These are phyloP conservation scores for Ophiognomonia clavigignenti-juglandacearum DNA, from an alignment of 2,329 filamentous ascomycete genomes.

Conservation along the genomic window DNA sequence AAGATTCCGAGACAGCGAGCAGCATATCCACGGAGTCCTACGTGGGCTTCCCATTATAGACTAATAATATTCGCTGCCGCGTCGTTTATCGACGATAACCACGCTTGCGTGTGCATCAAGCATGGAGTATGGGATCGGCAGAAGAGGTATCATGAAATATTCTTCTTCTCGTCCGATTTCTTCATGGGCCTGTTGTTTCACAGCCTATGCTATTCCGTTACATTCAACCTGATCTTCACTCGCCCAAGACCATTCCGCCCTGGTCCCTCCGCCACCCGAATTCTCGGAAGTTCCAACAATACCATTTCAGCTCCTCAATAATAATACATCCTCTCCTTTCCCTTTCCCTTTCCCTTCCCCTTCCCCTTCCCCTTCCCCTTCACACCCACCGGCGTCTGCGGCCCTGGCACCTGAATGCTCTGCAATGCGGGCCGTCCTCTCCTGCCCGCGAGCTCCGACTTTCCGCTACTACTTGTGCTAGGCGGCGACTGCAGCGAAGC, in stretches of 20 bases:
- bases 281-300: background rate
- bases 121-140: background rate
- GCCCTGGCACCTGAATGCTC: constrained; percentile 1
- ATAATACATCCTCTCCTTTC: background rate
- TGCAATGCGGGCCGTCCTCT: constrained; percentile 6
- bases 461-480: too few relatives aligned
- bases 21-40: background rate
- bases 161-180: too few relatives aligned
- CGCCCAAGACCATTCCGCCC: too few relatives aligned
- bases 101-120: background rate
- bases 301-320: background rate
- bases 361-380: too few relatives aligned
- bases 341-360: background rate
- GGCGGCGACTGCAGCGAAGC: background rate
- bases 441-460: constrained; percentile 3
- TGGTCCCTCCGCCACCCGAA: too few relatives aligned
- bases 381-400: background rate
- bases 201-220: too few relatives aligned
- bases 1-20: background rate
- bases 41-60: background rate
- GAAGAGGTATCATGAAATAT: too few relatives aligned
- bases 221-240: too few relatives aligned
- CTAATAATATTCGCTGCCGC: background rate
- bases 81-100: background rate
- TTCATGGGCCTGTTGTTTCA: too few relatives aligned